Percentiles rank a stretch among this genome's conserved stretches.
phyloP scores from a whole-genome alignment of 2,329 filamentous ascomycete species.

The Emergomyces orientalis region DNA sequence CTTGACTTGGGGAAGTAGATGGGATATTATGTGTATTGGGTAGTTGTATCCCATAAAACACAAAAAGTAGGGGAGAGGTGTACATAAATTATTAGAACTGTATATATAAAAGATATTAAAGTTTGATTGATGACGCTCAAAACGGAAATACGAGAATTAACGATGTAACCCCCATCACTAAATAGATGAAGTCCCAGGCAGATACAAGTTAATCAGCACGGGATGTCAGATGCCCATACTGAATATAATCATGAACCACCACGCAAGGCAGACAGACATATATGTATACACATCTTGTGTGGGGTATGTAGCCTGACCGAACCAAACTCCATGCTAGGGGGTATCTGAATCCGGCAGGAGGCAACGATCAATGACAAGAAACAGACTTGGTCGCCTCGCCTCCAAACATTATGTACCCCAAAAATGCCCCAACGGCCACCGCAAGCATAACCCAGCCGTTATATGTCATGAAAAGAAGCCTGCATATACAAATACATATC shows the following conservation, averaged over 20 bases:
- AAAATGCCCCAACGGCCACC: slow-evolving; percentile 76
- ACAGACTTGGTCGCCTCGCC: slow-evolving; percentile 69
- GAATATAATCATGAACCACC: not conserved
- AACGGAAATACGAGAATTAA: not conserved
- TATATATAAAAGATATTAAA: not conserved
- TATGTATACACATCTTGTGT: not conserved
- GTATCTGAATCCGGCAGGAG: not conserved
- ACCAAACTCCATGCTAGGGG: not conserved
- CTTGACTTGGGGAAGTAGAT: slow-evolving; percentile 21
- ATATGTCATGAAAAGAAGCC: slow-evolving; percentile 99
- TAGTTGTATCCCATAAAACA: not conserved
- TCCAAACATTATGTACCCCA: slow-evolving; percentile 79
- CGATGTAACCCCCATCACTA: not conserved
- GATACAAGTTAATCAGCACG: not conserved
- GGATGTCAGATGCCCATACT: not conserved
- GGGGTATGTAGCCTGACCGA: not conserved
- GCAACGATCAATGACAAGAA: slow-evolving; percentile 64
- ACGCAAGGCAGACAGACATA: too few species aligned
- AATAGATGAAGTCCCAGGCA: too few species aligned
- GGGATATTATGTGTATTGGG: not conserved
- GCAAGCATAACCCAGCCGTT: slow-evolving; percentile 96
- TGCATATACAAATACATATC: slow-evolving; percentile 29
- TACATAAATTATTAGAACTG: not conserved
- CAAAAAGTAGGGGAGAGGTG: not conserved
- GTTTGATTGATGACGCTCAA: not conserved